A percentile compares a stretch with the other conserved stretches of the same genome.
phyloP scores from a whole-genome alignment of 2,329 filamentous ascomycete species.

The Salinomyces thailandicus region DNA sequence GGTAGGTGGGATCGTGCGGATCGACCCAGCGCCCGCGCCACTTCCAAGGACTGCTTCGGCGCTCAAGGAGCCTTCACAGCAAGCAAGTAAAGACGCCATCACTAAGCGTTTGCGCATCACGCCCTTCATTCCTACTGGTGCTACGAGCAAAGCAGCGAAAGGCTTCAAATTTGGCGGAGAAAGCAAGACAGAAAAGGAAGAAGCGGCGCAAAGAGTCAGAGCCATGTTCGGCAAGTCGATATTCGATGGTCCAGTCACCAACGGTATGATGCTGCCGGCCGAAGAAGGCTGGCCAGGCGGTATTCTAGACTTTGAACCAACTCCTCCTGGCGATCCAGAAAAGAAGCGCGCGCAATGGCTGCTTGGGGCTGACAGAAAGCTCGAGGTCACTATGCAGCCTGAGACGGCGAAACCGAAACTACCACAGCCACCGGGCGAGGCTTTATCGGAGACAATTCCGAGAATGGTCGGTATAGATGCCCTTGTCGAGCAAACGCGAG shows the following conservation, averaged over 20 bases:
- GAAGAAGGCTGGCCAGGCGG: conserved; percentile 70
- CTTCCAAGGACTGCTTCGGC: conserved; percentile 51
- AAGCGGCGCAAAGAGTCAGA: conserved; percentile 59
- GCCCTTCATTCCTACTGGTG: conserved; percentile 53
- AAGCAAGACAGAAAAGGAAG: conserved; percentile 71
- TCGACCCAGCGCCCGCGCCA: conserved; percentile 70
- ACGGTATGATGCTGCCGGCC: conserved; percentile 68
- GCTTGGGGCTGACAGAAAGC: conserved; percentile 62
- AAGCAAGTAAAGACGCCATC: conserved; percentile 33
- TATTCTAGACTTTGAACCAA: conserved; percentile 65
- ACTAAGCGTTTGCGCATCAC: conserved; percentile 65
- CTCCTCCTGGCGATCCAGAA: conserved; percentile 35
- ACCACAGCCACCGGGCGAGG: conserved; percentile 44
- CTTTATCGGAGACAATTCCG: conserved; percentile 44
- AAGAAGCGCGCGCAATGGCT: conserved; percentile 54
- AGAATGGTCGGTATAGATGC: conserved; percentile 75
- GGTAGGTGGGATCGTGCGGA: conserved; percentile 75
- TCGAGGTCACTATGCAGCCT: conserved; percentile 64
- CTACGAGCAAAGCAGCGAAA: conserved; percentile 39
- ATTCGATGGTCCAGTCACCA: conserved; percentile 74
- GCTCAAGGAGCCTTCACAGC: conserved; percentile 27
- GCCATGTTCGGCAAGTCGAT: conserved; percentile 61
- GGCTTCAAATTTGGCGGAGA: conserved; percentile 81
- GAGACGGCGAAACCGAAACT: conserved; percentile 55
- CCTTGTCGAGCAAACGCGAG: conserved; percentile 60